Evolutionary conservation across 1,139 yeast species (phyloP), one percentile per base, ranked within the genome.

Genomic region (Wickerhamomyces sp.): DNA sequence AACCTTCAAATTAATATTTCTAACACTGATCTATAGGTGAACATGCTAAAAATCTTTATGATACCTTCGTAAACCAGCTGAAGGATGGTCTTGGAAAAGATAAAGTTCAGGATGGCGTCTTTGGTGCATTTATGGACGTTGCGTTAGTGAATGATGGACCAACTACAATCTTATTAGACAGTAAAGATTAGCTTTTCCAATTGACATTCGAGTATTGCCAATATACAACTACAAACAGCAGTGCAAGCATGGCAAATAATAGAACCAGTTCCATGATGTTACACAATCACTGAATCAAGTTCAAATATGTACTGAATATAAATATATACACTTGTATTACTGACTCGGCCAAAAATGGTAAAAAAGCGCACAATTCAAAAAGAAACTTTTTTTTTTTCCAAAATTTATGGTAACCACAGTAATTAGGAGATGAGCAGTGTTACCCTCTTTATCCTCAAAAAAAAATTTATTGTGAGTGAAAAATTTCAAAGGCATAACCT

Each of bases 51-150:
- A 76, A 67, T 14, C 63, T 88, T 41, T 92, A 89, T 57, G 73
- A 81, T n/a, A 55, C 59, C 33, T 85, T 89, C 41, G 63, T 87
- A 44, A 49, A 47, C 0, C 64, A 64, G 44, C 67, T 80, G 58
- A 68, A 63, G 36, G 58, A 46, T n/a, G 78, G 65, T n/a, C 52
- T 84, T 28, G 94, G 90, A 0, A 67, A 65, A 1, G 76, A 70
- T 0, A 71, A 74, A 36, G 95, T 89, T 7, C 73, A 81, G 47
- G 96, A 88, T 54, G 98, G 98, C 1, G 72, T 77, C 41, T 92
- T 92, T 60, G 98, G 97, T 0, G 97, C 94, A 8, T 86, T 90
- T 96, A 92, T 92, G 98, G 95, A 87, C 47, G 96, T 92, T 14
- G 72, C 74, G 2, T 62, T 90, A 41, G 78, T 81, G 15, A 92